Conservation (phyloP, 1,139 yeast genomes). For the Blastobotrys raffinosifermentans region DNA sequence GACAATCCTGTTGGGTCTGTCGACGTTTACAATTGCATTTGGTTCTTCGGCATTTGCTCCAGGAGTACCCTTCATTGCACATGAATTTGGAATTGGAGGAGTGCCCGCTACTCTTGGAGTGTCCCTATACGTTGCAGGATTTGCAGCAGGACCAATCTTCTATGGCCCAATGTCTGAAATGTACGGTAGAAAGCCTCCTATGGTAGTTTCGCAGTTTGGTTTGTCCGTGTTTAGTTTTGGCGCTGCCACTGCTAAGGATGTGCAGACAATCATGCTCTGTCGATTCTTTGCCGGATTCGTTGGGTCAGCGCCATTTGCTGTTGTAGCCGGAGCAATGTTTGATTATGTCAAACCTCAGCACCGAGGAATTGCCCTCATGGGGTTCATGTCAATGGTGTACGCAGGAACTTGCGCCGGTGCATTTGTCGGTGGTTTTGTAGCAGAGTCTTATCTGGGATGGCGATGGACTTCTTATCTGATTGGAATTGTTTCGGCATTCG, state of each 20-base stretch:
- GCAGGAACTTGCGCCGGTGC: slow-evolving; percentile 74
- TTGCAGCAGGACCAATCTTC: slow-evolving; percentile 74
- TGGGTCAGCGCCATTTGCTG: slow-evolving; percentile 76
- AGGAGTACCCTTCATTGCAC: slow-evolving; percentile 27
- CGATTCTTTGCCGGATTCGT: slow-evolving; percentile 69
- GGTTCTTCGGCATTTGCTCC: slow-evolving; percentile 41
- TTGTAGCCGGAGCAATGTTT: slow-evolving; percentile 74
- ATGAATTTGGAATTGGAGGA: slow-evolving; percentile 23
- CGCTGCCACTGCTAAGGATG: slow-evolving; percentile 61
- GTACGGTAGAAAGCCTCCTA: slow-evolving; percentile 57
- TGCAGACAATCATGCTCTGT: slow-evolving; percentile 65
- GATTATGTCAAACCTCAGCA: slow-evolving; percentile 57
- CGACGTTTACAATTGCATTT: slow-evolving; percentile 36
- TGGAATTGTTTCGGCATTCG: slow-evolving; percentile 40
- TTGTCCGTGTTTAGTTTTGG: slow-evolving; percentile 59
- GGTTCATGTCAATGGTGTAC: slow-evolving; percentile 56
- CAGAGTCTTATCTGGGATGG: slow-evolving; percentile 40
- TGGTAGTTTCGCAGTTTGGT: slow-evolving; percentile 48
- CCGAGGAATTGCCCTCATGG: slow-evolving; percentile 64
- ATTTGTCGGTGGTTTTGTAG: slow-evolving; percentile 32
- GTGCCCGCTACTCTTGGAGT: slow-evolving; percentile 45
- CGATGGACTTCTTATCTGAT: slow-evolving; percentile 50
- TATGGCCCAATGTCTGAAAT: slow-evolving; percentile 77
- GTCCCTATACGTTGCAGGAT: slow-evolving; percentile 68
- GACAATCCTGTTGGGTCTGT: slow-evolving; percentile 31